Evolutionary conservation across 1,284 basidiomycete species (phyloP), one percentile per base, ranked within the genome.

Genomic region (Pseudozyma hubeiensis): DNA sequence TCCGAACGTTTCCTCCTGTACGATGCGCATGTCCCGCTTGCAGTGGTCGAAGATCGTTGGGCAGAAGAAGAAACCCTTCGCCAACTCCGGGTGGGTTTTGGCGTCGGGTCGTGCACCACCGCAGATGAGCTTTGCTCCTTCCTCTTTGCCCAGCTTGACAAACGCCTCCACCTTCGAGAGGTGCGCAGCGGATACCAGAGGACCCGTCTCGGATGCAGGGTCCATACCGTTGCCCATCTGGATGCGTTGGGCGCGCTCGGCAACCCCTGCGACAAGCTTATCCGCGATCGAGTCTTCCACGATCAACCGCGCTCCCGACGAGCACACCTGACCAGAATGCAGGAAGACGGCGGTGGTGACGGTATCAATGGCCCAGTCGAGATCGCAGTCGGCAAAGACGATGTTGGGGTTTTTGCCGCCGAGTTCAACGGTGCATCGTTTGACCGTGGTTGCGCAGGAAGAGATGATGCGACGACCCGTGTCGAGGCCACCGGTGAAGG

Each of bases 321-420:
- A 81, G 77, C 83, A 84, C 6, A 84, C 83, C 51, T 84, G 83
- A n/a, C 83, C 83, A 3, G 81, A 81, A 54, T 84, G 83, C 41
- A 80, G 50, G 49, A 84, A 84, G 7, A 83, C 81, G 5, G 75
- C 81, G 3, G 83, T 84, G n/a, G 73, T 58, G 11, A 83, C 81
- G 24, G 75, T 79, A 64, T 84, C 83, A 48, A 82, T 77, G 14
- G 81, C 83, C 74, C 77, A 68, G 8, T 82, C 81, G 31, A 84
- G 62, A 41, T 81, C 81, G 49, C 75, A 78, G 53, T 84, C 83
- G 5, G 74, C 81, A 71, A 84, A 84, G 24, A 84, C 81, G 9
- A 84, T 61, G 52, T 84, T 81, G 4, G 83, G 83, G 61, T 84
- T 84, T 70, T 84, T 84, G 30, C 83, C 83, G 9, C 83, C 83